Evolutionary conservation across 331 rosid species (phyloP).

Genomic region (Prunus yedoensis): DNA sequence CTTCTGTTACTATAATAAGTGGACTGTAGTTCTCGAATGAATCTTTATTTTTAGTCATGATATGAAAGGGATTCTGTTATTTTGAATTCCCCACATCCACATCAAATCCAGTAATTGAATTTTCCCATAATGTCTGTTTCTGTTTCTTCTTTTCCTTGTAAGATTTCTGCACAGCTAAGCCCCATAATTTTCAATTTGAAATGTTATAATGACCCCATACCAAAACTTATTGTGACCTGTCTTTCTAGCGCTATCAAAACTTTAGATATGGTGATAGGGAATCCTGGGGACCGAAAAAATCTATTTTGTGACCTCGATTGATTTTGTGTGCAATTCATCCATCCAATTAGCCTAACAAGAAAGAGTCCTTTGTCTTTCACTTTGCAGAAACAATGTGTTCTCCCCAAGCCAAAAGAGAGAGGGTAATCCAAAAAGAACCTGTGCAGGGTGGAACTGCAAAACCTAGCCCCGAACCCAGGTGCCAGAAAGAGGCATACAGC

Average conservation of each 20-base stretch:
- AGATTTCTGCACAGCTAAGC: neutral
- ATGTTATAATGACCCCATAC: neutral
- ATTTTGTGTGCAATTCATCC: neutral
- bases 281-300: neutral
- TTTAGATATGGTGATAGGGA: neutral
- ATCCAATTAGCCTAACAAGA: constrained; percentile 15
- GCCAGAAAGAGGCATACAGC: constrained; percentile 32
- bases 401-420: constrained; percentile 22
- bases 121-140: neutral
- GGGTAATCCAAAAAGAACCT: constrained; percentile 24
- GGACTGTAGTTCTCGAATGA: neutral
- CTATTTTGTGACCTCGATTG: constrained; percentile 22
- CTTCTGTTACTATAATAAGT: neutral
- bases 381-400: constrained; percentile 44
- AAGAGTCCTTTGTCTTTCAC: constrained; percentile 21
- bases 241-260: neutral
- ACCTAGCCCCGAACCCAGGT: constrained; percentile 27
- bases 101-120: neutral
- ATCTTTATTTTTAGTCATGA: neutral
- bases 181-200: neutral
- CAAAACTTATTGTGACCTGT: neutral
- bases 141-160: neutral
- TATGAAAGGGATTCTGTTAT: neutral
- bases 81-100: constrained; percentile 4
- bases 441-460: constrained; percentile 26